Evolutionary conservation across 2,329 filamentous ascomycete species (phyloP).

Genomic region (Trichophyton schoenleinii): DNA sequence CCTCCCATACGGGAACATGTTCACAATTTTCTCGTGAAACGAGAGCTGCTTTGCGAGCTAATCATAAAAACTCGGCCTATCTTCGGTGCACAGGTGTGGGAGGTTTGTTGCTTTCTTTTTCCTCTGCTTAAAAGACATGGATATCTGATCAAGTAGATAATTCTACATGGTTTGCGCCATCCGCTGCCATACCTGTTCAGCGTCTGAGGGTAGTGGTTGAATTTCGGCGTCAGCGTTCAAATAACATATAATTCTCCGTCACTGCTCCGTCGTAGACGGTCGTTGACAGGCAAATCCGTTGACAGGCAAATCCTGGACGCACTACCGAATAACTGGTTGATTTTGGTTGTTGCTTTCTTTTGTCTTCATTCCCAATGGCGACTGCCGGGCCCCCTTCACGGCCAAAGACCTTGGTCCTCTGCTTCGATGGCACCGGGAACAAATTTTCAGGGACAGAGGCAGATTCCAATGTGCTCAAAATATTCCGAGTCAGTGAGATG

Average conservation of each 20-base stretch:
- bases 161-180: not conserved
- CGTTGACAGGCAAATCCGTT: not conserved
- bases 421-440: conserved; percentile 21
- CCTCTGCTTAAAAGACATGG: not conserved
- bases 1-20: not conserved
- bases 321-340: not conserved
- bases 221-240: not conserved
- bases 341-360: not conserved
- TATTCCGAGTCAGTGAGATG: conserved; percentile 20
- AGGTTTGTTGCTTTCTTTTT: not conserved
- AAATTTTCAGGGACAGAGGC: conserved; percentile 24
- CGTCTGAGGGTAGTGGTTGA: not conserved
- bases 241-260: not conserved
- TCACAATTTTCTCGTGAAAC: not conserved
- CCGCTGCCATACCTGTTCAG: not conserved
- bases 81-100: not conserved
- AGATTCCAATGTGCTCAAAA: conserved; percentile 44
- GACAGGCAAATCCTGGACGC: not conserved
- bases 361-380: not conserved
- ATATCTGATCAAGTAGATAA: not conserved
- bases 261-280: not conserved
- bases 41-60: not conserved
- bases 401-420: conserved; percentile 16
- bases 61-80: not conserved
- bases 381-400: not conserved